phyloP scores from a whole-genome alignment of 306 rosid genomes.

The Nissolia schottii region DNA sequence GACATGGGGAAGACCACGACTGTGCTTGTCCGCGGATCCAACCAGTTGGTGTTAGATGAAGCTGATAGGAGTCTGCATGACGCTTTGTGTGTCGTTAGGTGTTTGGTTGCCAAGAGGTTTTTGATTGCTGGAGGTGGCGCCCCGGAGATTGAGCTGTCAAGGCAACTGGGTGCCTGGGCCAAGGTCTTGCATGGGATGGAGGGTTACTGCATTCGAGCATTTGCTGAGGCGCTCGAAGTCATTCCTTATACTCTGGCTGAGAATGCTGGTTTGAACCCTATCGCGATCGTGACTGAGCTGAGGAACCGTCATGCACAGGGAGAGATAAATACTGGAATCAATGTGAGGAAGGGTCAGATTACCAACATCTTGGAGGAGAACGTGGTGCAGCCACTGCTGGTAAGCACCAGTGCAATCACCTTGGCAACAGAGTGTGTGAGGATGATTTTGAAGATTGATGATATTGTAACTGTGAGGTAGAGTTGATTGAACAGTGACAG shows the following conservation, averaged over 20 bases:
- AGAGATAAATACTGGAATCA: conserved; percentile 89
- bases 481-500: conserved; percentile 17
- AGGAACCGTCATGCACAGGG: conserved; percentile 96
- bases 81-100: conserved; percentile 94
- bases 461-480: conserved; percentile 94
- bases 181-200: conserved; percentile 99
- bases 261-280: conserved; percentile 94
- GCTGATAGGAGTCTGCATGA: conserved; percentile 96
- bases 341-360: conserved; percentile 99
- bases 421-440: conserved; percentile 96
- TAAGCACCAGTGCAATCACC: conserved; percentile 92
- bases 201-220: conserved; percentile 79
- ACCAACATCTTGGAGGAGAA: conserved; percentile 98
- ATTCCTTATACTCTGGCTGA: conserved; percentile 92
- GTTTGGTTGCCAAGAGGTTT: conserved; percentile 85
- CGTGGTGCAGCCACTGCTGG: conserved; percentile 98
- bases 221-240: conserved; percentile 98
- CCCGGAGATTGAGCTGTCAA: conserved; percentile 88
- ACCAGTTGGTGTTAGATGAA: conserved; percentile 80
- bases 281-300: conserved; percentile 91
- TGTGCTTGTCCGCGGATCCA: conserved; percentile 89
- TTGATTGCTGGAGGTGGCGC: conserved; percentile 98
- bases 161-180: conserved; percentile 99
- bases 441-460: conserved; percentile 99
- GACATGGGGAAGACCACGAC: conserved; percentile 92